Conservation (phyloP, 371 early-diverging fungal genomes). For the Chytridiales sp. region DNA sequence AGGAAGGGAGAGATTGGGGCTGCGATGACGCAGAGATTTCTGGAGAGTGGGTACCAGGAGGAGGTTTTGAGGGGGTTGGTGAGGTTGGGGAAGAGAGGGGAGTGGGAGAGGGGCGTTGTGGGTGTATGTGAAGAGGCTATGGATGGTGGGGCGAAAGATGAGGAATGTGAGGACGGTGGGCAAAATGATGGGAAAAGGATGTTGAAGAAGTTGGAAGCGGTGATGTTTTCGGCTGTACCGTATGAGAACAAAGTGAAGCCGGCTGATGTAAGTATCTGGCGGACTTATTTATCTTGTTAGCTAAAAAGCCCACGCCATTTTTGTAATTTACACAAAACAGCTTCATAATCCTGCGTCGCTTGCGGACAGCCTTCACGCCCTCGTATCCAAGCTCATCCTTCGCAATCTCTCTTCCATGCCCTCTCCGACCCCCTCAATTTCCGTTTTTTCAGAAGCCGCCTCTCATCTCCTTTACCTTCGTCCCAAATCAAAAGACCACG, state of each 20-base stretch:
- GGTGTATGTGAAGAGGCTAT: not conserved
- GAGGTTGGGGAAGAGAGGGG: conserved; percentile 11
- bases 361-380: no score
- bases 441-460: no score
- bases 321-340: no score
- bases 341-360: no score
- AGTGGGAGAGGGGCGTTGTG: conserved; percentile 18
- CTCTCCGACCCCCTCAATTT: no score
- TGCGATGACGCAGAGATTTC: conserved; percentile 15
- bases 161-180: not conserved
- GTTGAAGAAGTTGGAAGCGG: conserved; percentile 6
- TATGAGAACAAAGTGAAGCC: conserved; percentile 13
- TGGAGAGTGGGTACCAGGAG: conserved; percentile 20
- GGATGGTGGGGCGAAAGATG: not conserved
- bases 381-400: no score
- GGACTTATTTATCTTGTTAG: no score
- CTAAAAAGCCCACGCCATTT: no score
- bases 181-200: conserved; percentile 1
- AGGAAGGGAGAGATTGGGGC: conserved; percentile 14
- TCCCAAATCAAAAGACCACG: conserved; percentile 18
- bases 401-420: no score
- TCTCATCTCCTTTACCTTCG: no score
- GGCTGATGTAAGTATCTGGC: no score
- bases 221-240: conserved; percentile 17
- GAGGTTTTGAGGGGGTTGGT: conserved; percentile 20